Base-by-base conservation (phyloP, 2,329 filamentous ascomycete species). In the Xylaria sp. region DNA sequence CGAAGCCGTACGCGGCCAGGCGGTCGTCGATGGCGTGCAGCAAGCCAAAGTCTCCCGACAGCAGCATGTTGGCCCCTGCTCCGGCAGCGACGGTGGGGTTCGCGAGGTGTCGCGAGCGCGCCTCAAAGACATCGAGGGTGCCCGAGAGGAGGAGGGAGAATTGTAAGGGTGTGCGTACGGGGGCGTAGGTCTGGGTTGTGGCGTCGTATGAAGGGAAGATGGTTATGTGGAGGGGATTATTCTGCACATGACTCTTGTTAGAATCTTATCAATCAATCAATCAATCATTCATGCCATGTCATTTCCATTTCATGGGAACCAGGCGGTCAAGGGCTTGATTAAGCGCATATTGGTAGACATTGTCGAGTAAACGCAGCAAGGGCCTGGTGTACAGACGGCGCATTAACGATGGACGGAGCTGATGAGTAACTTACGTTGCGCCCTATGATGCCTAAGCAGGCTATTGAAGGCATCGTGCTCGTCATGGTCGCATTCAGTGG, bases 11-110 rank as follows among this genome's bases (percentile, higher is more conserved):
- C 69, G 93, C 91, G 37, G 94, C 93, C 49, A 98, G 84, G 25
- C 94, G 87, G 79, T 99, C 94, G 80, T 98, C 95, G 63, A 98
- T 84, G 62, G 94, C 93, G 79, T 98, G 94, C 53, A 99, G 84
- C 12, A 98, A 86, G 31, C 95, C 94, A 69, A 95, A 89, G 76
- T 98, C 94, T 70, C 95, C 93, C 53, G 92, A 91, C 45, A 87
- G 38, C 38, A 60, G 42, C 63, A 63, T 56, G 57, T 21, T 56
- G n/a, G n/a, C n/a, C n/a, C n/a, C 54, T 52, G 1, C 61, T 49
- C 46, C 40, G 46, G 46, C 37, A 21, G 31, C 47, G 25, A 21
- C 49, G 21, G 23, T 14, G 14, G 63, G 25, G 57, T 78, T 76
- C 21, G 85, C 86, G 71, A 90, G 90, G 72, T 88, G 85, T 57